Evolutionary conservation across 768 basidiomycete genomes (phyloP), one percentile per base, ranked within the genome.

Genomic region (Suillus tomentosus): DNA sequence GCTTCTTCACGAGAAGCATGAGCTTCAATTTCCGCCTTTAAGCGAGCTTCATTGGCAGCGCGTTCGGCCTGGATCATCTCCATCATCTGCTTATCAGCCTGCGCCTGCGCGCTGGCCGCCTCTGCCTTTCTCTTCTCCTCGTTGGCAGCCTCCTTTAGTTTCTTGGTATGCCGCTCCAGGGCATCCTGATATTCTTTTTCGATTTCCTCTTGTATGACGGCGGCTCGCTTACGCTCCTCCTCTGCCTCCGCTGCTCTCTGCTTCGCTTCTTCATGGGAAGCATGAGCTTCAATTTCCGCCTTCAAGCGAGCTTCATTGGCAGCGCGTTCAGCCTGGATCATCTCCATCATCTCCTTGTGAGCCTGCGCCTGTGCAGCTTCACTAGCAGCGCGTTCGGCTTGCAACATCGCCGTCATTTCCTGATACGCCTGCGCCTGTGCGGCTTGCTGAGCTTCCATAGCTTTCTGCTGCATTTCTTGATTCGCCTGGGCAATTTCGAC

Each of bases 51-150:
- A 3, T 71, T 65, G 0, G 50, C 62, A 1, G n/a, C 34, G 1
- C 55, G 31, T 34, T 62, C 61, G 2, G 61, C 61, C 37, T 31
- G 24, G 3, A 60, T 1, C 19, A 56, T 71, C 69, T 36, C 36
- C 36, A 10, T 37, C 8, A 37, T 10, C 36, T 37, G 0, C 36
- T 37, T 37, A 10, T 37, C 1, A 37, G 36, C 31, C 31, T 31
- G 0, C 5, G 31, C 31, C 31, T 31, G 31, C 8, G 63, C 58
- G 5, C 67, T 64, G 1, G 65, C 71, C 2, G 47, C 67, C 48
- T 51, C 11, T 47, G n/a, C 19, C 10, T 64, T 60, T 9, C 55
- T 63, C 14, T 70, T 67, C 19, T 73, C 68, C n/a, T 67, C 71
- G 8, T 71, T 67, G 0, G 69, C 71, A 36, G 31, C 66, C 50